These are phyloP conservation scores for Ensete glaucum DNA, from an alignment of 176 grass and related monocot genomes.

Conservation along the genomic window DNA sequence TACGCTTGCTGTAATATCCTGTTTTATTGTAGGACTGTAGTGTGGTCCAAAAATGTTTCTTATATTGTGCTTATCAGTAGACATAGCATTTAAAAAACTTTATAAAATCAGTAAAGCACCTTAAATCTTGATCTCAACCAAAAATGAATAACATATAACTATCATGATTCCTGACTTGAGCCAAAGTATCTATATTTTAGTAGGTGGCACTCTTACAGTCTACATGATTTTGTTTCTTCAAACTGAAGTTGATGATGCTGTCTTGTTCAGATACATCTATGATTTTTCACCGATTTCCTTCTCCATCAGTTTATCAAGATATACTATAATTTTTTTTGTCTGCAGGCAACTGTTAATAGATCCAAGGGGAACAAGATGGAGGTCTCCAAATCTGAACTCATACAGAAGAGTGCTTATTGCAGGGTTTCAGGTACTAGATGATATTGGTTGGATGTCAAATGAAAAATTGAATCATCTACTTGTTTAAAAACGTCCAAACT, in stretches of 20 bases:
- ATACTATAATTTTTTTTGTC: constrained; percentile 12
- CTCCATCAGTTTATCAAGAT: not conserved
- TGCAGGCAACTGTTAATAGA: constrained; percentile 79
- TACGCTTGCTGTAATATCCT: no score
- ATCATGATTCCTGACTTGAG: not conserved
- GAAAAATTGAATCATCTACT: not conserved
- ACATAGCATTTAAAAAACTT: no score
- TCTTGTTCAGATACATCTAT: not conserved
- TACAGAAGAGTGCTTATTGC: constrained; percentile 89
- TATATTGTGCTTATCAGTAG: no score
- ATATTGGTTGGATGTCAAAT: not conserved
- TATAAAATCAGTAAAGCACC: no score
- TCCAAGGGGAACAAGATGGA: constrained; percentile 94
- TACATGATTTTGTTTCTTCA: not conserved
- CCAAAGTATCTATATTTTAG: not conserved
- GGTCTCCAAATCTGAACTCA: constrained; percentile 77
- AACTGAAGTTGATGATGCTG: not conserved
- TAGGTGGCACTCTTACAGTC: not conserved
- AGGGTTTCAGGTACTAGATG: constrained; percentile 64
- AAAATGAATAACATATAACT: not conserved
- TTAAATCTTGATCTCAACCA: no score
- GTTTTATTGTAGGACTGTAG: no score
- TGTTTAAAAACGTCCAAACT: not conserved
- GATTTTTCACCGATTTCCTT: constrained; percentile 4
- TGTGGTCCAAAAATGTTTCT: no score